Evolutionary conservation across 371 early-diverging fungal species (phyloP).

Genomic region (Rhizopus arrhizus): DNA sequence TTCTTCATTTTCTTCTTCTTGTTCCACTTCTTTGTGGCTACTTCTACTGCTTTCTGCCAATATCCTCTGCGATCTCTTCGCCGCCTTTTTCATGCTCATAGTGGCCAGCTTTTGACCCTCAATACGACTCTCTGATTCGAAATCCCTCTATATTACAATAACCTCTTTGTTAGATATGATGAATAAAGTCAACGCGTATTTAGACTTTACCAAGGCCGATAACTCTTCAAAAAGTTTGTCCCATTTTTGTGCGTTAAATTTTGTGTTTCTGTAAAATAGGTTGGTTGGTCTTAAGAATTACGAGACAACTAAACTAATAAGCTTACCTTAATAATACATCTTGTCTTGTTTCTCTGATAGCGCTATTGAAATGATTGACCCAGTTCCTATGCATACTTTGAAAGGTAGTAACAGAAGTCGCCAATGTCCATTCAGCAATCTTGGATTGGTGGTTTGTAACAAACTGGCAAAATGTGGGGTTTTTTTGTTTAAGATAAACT

Average conservation of each 20-base stretch:
- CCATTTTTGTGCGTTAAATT: slow-evolving; percentile 12
- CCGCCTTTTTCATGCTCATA: slow-evolving; percentile 15
- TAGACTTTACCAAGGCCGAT: slow-evolving; percentile 19
- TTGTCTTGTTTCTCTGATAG: slow-evolving; percentile 14
- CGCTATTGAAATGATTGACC: slow-evolving; percentile 16
- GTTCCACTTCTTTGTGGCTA: slow-evolving; percentile 9
- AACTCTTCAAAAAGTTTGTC: slow-evolving; percentile 19
- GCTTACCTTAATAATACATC: slow-evolving; percentile 15
- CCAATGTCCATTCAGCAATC: slow-evolving; percentile 18
- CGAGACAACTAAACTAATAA: slow-evolving; percentile 15
- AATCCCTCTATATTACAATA: slow-evolving; percentile 20
- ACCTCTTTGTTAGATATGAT: slow-evolving; percentile 17
- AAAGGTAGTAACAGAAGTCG: not conserved
- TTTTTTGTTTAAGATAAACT: slow-evolving; percentile 13
- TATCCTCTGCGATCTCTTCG: slow-evolving; percentile 11
- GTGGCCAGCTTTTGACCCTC: slow-evolving; percentile 13
- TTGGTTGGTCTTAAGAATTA: slow-evolving; percentile 14
- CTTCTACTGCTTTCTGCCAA: slow-evolving; percentile 8
- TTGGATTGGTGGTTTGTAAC: slow-evolving; percentile 10
- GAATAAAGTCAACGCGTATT: slow-evolving; percentile 10
- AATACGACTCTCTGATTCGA: slow-evolving; percentile 9
- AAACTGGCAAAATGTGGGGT: slow-evolving; percentile 13
- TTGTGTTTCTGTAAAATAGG: slow-evolving; percentile 17
- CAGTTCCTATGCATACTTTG: slow-evolving; percentile 13
- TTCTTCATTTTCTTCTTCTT: slow-evolving; percentile 6